These are phyloP conservation scores for Penicillium sp. DNA, from an alignment of 2,329 filamentous ascomycete genomes.

Conservation along the genomic window DNA sequence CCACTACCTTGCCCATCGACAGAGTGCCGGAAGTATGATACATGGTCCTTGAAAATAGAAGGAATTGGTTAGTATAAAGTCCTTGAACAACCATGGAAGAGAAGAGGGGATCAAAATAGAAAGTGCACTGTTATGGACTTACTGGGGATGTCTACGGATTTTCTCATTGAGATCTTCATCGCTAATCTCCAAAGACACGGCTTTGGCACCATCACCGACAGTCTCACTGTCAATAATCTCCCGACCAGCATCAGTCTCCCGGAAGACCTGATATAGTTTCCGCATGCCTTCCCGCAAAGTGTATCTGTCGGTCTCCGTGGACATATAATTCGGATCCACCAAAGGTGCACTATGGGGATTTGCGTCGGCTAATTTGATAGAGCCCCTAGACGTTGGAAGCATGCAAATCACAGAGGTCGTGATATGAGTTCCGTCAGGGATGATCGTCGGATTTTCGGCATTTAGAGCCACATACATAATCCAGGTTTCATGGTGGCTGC, in stretches of 20 bases:
- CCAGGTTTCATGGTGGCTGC: slow-evolving; percentile 5
- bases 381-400: slow-evolving; percentile 8
- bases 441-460: background rate
- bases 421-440: slow-evolving; percentile 14
- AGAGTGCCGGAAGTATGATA: slow-evolving; percentile 10
- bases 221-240: background rate
- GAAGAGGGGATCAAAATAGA: too few species aligned
- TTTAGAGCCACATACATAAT: slow-evolving; percentile 7
- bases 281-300: background rate
- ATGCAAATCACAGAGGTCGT: slow-evolving; percentile 11
- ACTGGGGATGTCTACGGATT: background rate
- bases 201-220: background rate
- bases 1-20: slow-evolving; percentile 13
- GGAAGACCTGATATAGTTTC: background rate
- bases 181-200: background rate
- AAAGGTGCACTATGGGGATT: background rate
- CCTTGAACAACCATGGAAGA: too few species aligned
- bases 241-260: background rate
- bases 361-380: slow-evolving; percentile 10
- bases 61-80: background rate
- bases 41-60: background rate
- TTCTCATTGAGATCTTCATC: background rate
- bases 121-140: background rate
- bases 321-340: slow-evolving; percentile 3
- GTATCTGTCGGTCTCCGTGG: background rate